phyloP scores from a whole-genome alignment of 257 asterid genomes.

The Scutellaria baicalensis region DNA sequence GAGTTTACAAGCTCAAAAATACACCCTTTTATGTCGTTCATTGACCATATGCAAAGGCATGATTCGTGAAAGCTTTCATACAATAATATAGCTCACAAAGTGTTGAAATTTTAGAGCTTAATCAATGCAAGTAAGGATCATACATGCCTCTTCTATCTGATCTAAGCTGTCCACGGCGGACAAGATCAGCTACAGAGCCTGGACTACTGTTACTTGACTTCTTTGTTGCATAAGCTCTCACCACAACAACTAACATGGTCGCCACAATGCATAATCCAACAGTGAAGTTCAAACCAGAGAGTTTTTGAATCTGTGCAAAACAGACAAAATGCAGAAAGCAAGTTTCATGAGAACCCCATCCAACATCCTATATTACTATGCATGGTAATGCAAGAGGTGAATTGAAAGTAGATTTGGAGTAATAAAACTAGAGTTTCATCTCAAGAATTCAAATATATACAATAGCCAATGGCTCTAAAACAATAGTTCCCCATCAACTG shows the following conservation, averaged over 20 bases:
- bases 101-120: constrained; percentile 2
- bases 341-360: neutral
- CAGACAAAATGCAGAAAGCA: constrained; percentile 13
- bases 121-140: constrained; percentile 34
- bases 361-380: neutral
- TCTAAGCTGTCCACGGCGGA: constrained; percentile 90
- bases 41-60: neutral
- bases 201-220: constrained; percentile 41
- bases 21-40: neutral
- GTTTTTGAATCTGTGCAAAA: constrained; percentile 42
- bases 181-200: constrained; percentile 95
- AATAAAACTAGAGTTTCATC: neutral
- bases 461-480: constrained; percentile 7
- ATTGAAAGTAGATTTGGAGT: neutral
- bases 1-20: neutral
- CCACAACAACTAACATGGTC: constrained; percentile 43
- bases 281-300: constrained; percentile 40
- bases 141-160: constrained; percentile 99
- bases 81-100: neutral
- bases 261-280: constrained; percentile 58
- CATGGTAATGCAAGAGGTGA: neutral
- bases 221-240: constrained; percentile 43
- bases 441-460: neutral
- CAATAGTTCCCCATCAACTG: neutral
- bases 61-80: neutral